Conservation (phyloP, 495 filamentous ascomycete species). For the Penicillium antarcticum region DNA sequence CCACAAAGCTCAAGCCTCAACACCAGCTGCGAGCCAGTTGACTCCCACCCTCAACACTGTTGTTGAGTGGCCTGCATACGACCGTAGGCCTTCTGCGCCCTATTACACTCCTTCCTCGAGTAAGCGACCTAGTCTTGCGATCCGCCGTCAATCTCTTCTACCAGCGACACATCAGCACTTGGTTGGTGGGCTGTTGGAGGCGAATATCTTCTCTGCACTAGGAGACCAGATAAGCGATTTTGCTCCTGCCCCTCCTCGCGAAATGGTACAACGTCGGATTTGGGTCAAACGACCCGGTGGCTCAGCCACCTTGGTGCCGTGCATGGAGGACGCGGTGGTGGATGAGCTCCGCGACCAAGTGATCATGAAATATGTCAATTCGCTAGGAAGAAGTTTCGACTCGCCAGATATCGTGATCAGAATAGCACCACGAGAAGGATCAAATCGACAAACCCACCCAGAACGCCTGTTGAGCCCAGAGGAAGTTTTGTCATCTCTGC, state of each 20-base stretch:
- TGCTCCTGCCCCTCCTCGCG: constrained; percentile 16
- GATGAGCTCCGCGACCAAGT: constrained; percentile 95
- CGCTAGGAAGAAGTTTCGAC: constrained; percentile 82
- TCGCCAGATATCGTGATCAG: constrained; percentile 78
- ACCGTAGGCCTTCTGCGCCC: constrained; percentile 14
- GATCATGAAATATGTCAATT: constrained; percentile 88
- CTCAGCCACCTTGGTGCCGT: constrained; percentile 82
- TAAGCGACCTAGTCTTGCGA: constrained; percentile 42
- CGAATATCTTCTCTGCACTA: constrained; percentile 22
- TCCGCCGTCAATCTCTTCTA: constrained; percentile 51
- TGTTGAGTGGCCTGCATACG: constrained; percentile 21
- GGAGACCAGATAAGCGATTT: constrained; percentile 20
- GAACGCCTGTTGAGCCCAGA: constrained; percentile 80
- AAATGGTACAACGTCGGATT: constrained; percentile 69
- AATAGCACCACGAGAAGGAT: constrained; percentile 51
- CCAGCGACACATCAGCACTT: constrained; percentile 42
- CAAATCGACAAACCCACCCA: constrained; percentile 42
- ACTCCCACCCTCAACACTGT: constrained; percentile 34
- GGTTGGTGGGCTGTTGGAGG: constrained; percentile 40
- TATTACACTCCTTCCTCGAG: constrained; percentile 15
- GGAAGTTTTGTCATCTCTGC: constrained; percentile 70
- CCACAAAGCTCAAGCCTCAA: constrained; percentile 12
- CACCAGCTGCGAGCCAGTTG: constrained; percentile 22
- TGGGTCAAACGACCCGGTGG: constrained; percentile 87
- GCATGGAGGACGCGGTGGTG: constrained; percentile 84